Evolutionary conservation across 352 stramenopile species (phyloP), one percentile per base, ranked within the genome.

Genomic region (Phytophthora pinifolia): DNA sequence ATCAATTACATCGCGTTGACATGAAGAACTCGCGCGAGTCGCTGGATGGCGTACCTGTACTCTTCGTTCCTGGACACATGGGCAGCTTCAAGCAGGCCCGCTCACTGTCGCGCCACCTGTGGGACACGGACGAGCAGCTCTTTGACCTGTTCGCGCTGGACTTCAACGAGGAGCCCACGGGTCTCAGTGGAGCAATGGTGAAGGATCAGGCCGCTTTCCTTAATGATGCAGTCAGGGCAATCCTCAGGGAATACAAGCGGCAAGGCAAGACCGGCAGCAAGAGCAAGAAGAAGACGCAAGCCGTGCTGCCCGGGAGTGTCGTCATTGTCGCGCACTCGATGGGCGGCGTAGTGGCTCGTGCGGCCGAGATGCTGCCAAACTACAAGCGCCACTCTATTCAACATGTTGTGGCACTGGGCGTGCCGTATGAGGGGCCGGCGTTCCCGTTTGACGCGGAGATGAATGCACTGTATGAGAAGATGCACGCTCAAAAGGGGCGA

Each of bases 41-140:
- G 17, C 69, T 90, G 39, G 66, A 70, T 22, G 85, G 85, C 36
- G 65, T 90, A 17, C 86, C 86, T 2, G 74, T 96, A 41, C 72
- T 96, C 17, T 96, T 94, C 43, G 30, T 96, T 0, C 85, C 84
- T 2, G 86, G 86, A 1, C 83, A 96, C 52, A 47, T 90, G 50
- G 86, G 85, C 13, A 93, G 86, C 70, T 88, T 88, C 66, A 94
- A 93, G 52, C 84, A 96, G 67, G 76, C 79, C 32, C 83, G 86
- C 0, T 94, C 84, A 18, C 52, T 94, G 31, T 76, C 70, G 14
- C 73, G 83, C n/a, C 82, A 94, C 36, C 59, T 94, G 0, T 83
- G 68, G 61, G 75, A 94, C 58, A 53, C 65, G 12, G 65, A 92
- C 48, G 30, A 63, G 10, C 31, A 55, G 20, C 68, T 79, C 45